Percentiles rank a stretch among this genome's conserved stretches.
Conservation (phyloP, 1,284 basidiomycete species). For the Ustanciosporium gigantosporum region DNA sequence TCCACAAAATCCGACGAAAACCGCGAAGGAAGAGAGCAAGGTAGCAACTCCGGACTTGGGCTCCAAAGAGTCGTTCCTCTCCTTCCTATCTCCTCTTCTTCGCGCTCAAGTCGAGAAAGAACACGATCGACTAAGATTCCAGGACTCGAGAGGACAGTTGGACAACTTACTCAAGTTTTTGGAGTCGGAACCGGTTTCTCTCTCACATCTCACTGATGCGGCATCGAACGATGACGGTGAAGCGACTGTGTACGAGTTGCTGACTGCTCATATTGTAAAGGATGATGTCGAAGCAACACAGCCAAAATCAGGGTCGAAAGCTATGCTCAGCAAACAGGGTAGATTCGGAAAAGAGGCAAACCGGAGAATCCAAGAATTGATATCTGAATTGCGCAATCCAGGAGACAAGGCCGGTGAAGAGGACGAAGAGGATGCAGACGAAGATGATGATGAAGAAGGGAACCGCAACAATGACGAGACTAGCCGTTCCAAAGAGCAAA, state of each 20-base stretch:
- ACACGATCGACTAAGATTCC: conserved; percentile 11
- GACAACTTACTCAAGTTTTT: conserved; percentile 12
- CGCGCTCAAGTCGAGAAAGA: conserved; percentile 7
- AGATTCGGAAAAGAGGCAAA: conserved; percentile 5
- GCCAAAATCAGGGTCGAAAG: neutral
- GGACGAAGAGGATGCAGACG: conserved; percentile 16
- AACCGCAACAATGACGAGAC: no score
- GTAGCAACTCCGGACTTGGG: neutral
- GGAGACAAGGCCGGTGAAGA: conserved; percentile 1
- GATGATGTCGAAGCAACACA: neutral
- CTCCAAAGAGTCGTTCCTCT: conserved; percentile 2
- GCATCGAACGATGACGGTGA: neutral
- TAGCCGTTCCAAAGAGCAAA: no score
- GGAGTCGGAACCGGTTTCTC: conserved; percentile 4
- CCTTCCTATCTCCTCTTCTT: conserved; percentile 4
- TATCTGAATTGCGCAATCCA: conserved; percentile 6
- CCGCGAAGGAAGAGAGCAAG: no score
- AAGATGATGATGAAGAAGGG: conserved; percentile 10
- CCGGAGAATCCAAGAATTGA: neutral
- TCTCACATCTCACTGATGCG: no score
- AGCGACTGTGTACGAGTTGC: conserved; percentile 18
- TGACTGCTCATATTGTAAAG: conserved; percentile 8
- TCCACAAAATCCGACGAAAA: neutral
- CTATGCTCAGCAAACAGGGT: conserved; percentile 6
- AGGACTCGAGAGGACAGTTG: conserved; percentile 10